A percentile compares a stretch with the other conserved stretches of the same genome.
Evolutionary conservation across 2,329 filamentous ascomycete genomes (phyloP).

Genomic region (Fusarium sp.): DNA sequence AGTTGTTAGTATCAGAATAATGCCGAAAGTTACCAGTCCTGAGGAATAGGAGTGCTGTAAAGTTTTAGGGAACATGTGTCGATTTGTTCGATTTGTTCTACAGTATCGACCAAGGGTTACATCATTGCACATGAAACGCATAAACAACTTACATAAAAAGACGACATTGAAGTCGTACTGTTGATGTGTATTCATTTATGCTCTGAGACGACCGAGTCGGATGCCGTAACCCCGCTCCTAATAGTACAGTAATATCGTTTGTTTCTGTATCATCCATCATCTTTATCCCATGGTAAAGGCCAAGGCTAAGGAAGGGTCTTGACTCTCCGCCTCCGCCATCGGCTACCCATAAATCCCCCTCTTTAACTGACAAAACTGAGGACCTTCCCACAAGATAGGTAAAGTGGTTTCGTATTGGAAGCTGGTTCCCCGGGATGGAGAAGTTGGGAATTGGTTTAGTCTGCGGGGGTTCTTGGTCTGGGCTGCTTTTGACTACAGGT

Average conservation of each 20-base stretch:
- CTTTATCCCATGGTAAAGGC: background rate
- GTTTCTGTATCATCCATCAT: background rate
- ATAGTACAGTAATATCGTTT: background rate
- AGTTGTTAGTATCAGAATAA: background rate
- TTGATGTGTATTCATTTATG: background rate
- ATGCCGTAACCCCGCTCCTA: constrained; percentile 15
- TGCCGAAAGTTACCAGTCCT: background rate
- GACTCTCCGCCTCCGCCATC: constrained; percentile 15
- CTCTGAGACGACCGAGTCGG: constrained; percentile 18
- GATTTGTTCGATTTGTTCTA: constrained; percentile 25
- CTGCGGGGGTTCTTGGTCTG: constrained; percentile 38
- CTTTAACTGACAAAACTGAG: background rate
- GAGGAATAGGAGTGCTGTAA: background rate
- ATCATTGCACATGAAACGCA: constrained; percentile 25
- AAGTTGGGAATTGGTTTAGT: constrained; percentile 19
- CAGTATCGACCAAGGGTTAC: constrained; percentile 5
- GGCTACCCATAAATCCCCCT: constrained; percentile 17
- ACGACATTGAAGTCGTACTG: constrained; percentile 6
- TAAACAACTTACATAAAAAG: constrained; percentile 10
- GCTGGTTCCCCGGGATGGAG: constrained; percentile 23
- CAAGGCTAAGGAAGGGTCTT: constrained; percentile 1
- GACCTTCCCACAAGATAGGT: constrained; percentile 1
- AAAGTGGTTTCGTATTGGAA: constrained; percentile 16
- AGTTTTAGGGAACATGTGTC: constrained; percentile 12
- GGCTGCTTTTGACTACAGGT: constrained; percentile 5